phyloP scores from a whole-genome alignment of 345 rosid species.

The Aegle marmelos region DNA sequence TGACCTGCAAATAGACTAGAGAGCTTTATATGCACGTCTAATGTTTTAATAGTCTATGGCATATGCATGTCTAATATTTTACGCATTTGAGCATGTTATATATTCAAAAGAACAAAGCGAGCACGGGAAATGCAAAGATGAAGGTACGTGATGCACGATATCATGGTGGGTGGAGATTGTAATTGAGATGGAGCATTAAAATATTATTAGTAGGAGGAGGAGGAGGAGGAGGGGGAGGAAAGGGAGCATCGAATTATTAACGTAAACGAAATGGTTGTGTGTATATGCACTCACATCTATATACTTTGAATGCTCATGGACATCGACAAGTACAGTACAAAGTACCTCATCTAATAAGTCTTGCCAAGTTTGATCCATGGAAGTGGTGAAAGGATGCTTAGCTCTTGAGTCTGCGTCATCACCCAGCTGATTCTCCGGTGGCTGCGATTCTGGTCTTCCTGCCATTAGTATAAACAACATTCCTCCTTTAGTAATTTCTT shows the following conservation, averaged over 20 bases:
- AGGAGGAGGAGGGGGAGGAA: no score
- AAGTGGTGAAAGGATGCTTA: constrained; percentile 56
- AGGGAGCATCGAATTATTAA: no score
- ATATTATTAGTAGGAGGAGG: no score
- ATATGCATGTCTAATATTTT: no score
- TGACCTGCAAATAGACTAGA: no score
- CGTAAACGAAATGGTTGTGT: neutral
- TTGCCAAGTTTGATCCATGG: constrained; percentile 70
- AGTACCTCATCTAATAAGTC: constrained; percentile 56
- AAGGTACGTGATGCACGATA: neutral
- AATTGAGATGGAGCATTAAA: neutral
- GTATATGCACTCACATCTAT: no score
- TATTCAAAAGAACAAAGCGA: neutral
- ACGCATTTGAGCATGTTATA: no score
- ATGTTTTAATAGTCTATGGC: no score
- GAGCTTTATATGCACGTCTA: no score
- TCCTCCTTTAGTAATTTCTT: constrained; percentile 56
- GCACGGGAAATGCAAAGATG: neutral
- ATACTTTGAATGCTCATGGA: neutral
- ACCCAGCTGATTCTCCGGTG: constrained; percentile 39
- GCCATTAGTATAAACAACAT: constrained; percentile 53
- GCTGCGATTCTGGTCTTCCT: constrained; percentile 37
- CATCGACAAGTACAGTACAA: no score
- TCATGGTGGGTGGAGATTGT: neutral
- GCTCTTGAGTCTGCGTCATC: constrained; percentile 42